Base-by-base conservation (phyloP, 2,329 filamentous ascomycete species). In the Trichocomaceae sp. region DNA sequence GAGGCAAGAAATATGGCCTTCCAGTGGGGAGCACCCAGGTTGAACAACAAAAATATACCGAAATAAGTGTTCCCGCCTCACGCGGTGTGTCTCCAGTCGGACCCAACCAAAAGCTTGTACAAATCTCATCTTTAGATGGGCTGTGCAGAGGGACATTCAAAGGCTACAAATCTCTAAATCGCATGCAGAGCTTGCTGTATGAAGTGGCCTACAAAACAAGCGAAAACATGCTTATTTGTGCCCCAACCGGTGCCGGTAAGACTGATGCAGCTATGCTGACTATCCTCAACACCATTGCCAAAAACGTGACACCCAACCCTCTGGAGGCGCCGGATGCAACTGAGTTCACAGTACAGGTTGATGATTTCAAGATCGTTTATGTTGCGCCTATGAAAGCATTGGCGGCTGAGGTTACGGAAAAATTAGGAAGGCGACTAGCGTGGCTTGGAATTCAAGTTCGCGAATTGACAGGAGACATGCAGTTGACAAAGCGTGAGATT, bases 361-460 rank as follows among this genome's bases (percentile, higher is more conserved):
- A 95, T 51, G 89, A 95, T 63, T 96, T 97, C 80, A 97, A 99
- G 73, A 92, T 99, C 63, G 90, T 99, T 55, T 99, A 99, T 63
- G 93, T 99, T 41, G 93, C 95, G 1, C 95, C 93, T 0, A 99
- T 99, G 95, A 99, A 99, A 72, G 95, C 93, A 0, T 78, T 99
- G 17, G 95, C 95, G 4, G 93, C 95, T 7, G 93, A 99, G 73
- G 87, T 99, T 41, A 97, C 93, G 0, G 89, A 91, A 35, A 99
- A 99, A 74, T 78, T 99, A 2, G 88, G 90, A 47, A 95, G 90
- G 69, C 85, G 92, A 23, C 81, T 99, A 3, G 87, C 89, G 2
- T 99, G 95, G 95, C 81, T 99, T 5, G 92, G 91, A 7, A 84
- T 99, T 63, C 85, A 89, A 68, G 92, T 90, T 61, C 87, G 93